Conservation (phyloP, 495 filamentous ascomycete species). For the Aspergillus asperescens region DNA sequence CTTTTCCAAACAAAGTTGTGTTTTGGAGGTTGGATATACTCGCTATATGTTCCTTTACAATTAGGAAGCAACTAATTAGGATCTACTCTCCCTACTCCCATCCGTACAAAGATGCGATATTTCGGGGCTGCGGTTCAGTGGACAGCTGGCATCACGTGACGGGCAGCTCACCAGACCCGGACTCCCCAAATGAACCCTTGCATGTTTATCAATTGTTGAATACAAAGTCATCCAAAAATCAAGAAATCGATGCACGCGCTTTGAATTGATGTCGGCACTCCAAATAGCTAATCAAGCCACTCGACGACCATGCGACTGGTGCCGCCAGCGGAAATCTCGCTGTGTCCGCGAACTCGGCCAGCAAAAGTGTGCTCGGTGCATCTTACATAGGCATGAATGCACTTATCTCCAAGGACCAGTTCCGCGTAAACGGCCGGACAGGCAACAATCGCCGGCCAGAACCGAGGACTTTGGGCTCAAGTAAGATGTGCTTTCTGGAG, state of each 20-base stretch:
- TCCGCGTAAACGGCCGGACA: conserved; percentile 9
- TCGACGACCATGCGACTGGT: conserved; percentile 17
- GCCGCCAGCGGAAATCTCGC: conserved; percentile 18
- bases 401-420: conserved; percentile 16
- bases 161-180: not conserved
- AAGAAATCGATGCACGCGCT: not conserved
- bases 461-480: not conserved
- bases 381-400: conserved; percentile 15
- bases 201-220: not conserved
- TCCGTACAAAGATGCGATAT: too few species aligned
- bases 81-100: too few species aligned
- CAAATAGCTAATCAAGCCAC: not conserved
- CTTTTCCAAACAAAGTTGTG: too few species aligned
- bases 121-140: too few species aligned
- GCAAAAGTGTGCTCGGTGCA: conserved; percentile 17
- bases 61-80: too few species aligned
- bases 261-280: not conserved
- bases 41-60: too few species aligned
- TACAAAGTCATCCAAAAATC: too few species aligned
- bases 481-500: not conserved
- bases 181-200: not conserved
- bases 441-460: conserved; percentile 1
- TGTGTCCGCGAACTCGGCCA: conserved; percentile 14
- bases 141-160: too few species aligned
- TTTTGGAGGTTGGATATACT: too few species aligned